Conservation (phyloP, 768 basidiomycete genomes). For the Lactifluus echinatus region DNA sequence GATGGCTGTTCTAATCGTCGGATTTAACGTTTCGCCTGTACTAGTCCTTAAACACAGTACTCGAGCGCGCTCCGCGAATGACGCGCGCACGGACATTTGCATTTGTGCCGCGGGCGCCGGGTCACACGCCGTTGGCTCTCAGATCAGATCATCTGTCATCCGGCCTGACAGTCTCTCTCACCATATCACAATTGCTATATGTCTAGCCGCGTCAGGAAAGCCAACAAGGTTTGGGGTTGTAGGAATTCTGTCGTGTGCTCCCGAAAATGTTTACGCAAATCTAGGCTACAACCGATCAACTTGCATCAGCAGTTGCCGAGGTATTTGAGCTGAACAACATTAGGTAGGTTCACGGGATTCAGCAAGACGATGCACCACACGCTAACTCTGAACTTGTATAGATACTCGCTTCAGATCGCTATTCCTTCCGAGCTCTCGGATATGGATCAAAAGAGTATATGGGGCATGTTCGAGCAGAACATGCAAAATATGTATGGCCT, state of each 20-base stretch:
- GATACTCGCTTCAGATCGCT: constrained; percentile 8
- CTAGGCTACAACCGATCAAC: constrained; percentile 12
- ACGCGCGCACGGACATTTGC: not conserved
- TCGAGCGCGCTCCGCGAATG: constrained; percentile 3
- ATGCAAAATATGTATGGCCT: constrained; percentile 14
- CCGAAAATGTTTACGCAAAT: not conserved
- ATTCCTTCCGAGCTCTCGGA: constrained; percentile 6
- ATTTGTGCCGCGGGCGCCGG: not conserved
- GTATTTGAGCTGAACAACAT: not conserved
- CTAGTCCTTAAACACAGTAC: not conserved
- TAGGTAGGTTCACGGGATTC: not conserved
- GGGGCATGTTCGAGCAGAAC: constrained; percentile 16
- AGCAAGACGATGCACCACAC: not conserved
- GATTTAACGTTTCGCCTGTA: not conserved
- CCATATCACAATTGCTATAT: not conserved
- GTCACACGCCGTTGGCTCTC: not conserved
- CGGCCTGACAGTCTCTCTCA: not conserved
- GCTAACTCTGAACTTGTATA: not conserved
- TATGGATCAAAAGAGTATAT: constrained; percentile 3
- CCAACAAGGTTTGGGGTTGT: constrained; percentile 11
- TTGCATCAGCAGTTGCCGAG: not conserved
- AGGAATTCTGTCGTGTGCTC: not conserved
- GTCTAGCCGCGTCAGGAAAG: constrained; percentile 14
- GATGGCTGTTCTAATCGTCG: not conserved
- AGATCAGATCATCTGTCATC: too few species aligned